These are phyloP conservation scores for Russula emetica DNA, from an alignment of 768 basidiomycete species.

Conservation along the genomic window DNA sequence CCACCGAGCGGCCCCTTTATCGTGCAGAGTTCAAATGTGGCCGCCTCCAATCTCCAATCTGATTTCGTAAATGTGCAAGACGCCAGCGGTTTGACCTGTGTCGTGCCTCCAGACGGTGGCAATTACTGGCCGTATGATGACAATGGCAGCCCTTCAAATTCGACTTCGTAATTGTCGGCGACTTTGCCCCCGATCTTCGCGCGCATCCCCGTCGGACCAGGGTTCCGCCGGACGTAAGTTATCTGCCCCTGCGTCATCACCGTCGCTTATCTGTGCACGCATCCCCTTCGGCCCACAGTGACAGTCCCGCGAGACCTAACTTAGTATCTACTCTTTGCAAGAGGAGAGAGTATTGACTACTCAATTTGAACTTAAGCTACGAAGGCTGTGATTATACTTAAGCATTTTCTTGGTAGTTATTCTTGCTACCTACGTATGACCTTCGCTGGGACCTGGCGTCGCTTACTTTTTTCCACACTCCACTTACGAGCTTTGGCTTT, in stretches of 20 bases:
- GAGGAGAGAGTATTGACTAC: too few relatives aligned
- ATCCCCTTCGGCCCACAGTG: too few relatives aligned
- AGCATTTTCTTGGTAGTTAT: too few relatives aligned
- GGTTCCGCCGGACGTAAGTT: conserved; percentile 26
- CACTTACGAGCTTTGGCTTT: too few relatives aligned
- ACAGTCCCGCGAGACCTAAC: too few relatives aligned
- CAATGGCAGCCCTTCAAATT: conserved; percentile 18
- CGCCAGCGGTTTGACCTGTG: conserved; percentile 59
- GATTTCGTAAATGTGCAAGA: conserved; percentile 50
- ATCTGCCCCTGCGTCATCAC: conserved; percentile 29
- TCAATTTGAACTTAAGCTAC: not conserved
- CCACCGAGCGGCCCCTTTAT: conserved; percentile 60
- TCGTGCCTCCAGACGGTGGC: conserved; percentile 61
- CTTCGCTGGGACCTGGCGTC: not conserved
- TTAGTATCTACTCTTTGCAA: too few relatives aligned
- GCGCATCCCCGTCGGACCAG: conserved; percentile 23
- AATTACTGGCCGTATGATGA: conserved; percentile 69
- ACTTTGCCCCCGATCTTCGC: too few relatives aligned
- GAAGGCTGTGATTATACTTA: too few relatives aligned
- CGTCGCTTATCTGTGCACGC: too few relatives aligned
- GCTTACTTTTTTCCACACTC: not conserved
- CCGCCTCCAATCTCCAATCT: conserved; percentile 45
- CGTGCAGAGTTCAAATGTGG: conserved; percentile 43
- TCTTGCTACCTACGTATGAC: not conserved
- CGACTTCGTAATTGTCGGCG: too few relatives aligned